Conservation (phyloP, 2,329 filamentous ascomycete genomes). For the Neofusicoccum kwambonambiense region DNA sequence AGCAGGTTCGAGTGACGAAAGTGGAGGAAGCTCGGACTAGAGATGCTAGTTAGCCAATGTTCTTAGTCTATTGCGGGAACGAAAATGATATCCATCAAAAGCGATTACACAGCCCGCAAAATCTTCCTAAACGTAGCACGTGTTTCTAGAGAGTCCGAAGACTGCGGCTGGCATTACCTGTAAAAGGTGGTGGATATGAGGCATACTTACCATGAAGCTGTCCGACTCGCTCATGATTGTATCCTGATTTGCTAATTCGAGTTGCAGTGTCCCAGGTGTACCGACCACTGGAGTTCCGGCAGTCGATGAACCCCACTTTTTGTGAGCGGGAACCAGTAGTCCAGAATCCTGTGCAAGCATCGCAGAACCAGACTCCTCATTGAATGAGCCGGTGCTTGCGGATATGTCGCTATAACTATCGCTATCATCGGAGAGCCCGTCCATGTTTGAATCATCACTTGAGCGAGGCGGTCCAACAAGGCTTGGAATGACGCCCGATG, state of each 20-base stretch:
- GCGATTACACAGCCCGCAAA: neutral
- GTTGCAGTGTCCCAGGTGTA: conserved; percentile 2
- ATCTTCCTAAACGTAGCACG: too few species aligned
- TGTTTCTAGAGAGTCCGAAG: too few species aligned
- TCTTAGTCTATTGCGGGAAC: neutral
- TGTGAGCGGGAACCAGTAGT: neutral
- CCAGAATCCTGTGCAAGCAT: neutral
- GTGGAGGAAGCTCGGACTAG: neutral
- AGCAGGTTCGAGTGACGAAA: conserved; percentile 31
- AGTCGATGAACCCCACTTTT: neutral
- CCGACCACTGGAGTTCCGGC: neutral
- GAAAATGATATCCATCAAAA: neutral
- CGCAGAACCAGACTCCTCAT: neutral
- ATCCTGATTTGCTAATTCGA: neutral
- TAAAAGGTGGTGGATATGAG: neutral
- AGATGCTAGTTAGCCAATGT: neutral
- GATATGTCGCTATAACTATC: conserved; percentile 8
- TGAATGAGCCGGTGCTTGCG: neutral
- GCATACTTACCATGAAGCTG: neutral
- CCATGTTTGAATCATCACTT: neutral
- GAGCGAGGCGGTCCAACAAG: neutral
- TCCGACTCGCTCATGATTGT: neutral
- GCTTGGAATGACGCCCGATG: conserved; percentile 1
- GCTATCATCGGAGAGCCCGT: neutral
- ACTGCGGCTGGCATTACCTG: too few species aligned